Base-by-base conservation (phyloP, 2,329 filamentous ascomycete species). In the Pseudogymnoascus sp. region DNA sequence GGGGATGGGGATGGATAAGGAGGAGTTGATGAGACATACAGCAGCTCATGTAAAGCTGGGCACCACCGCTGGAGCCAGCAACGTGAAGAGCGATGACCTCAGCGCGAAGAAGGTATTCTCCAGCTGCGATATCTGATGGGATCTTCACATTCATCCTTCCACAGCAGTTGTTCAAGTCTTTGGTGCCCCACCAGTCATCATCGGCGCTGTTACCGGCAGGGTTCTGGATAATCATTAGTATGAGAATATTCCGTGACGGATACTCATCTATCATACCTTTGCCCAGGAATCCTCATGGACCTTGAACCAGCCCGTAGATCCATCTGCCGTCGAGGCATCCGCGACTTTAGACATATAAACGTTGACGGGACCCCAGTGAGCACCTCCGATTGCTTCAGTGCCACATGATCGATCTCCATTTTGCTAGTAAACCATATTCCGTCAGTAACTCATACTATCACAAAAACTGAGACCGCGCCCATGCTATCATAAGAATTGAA, bases 301-400 rank as follows among this genome's bases (percentile, higher is more conserved):
- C 75, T 84, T 84, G 75, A 83, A 83, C 79, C 79, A 83, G 3
- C 73, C 70, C 17, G 77, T 74, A 2, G 74, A 69, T 1, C 77
- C 77, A 64, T 77, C 75, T 56, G 80, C 79, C 0, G 74, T 77
- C 33, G 75, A 70, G 3, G 82, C 77, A 68, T 83, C 77, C 26
- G 73, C 65, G 19, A 84, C 81, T 66, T 80, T 78, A 69, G 77
- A 77, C 63, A 83, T 74, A 70, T 83, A 83, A 0, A 81, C 75
- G 59, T 81, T 77, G 35, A 83, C 80, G 1, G 82, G 81, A 9
- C 81, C 81, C 67, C 79, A 82, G 71, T 84, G 82, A 42, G 77
- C 77, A 35, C 82, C 81, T 31, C 82, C 82, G 61, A 84, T 82
- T 21, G 81, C 82, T 66, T 82, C 77, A 53, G 73, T 76, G 19